Percentiles rank a stretch among this genome's conserved stretches.
These are phyloP conservation scores for Fusarium sp. DNA, from an alignment of 2,329 filamentous ascomycete species.

Conservation along the genomic window DNA sequence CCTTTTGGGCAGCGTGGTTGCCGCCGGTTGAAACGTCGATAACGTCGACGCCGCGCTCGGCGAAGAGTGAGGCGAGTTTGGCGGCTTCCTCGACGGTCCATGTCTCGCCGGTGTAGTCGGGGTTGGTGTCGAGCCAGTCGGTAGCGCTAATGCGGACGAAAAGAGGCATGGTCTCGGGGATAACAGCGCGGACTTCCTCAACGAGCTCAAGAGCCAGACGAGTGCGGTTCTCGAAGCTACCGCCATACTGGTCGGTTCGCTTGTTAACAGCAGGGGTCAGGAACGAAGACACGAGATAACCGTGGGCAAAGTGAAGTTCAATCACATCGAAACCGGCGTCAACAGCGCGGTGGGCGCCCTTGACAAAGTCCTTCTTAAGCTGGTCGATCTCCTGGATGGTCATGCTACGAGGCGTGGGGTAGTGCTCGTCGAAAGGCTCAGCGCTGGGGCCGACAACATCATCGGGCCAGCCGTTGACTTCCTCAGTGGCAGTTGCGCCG, in stretches of 20 bases:
- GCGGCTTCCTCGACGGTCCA: constrained; percentile 79
- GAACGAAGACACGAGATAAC: constrained; percentile 82
- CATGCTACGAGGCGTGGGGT: constrained; percentile 75
- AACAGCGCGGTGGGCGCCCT: constrained; percentile 69
- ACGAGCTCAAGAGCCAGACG: constrained; percentile 78
- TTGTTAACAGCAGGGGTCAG: constrained; percentile 79
- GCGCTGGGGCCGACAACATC: constrained; percentile 64
- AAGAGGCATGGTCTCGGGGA: constrained; percentile 78
- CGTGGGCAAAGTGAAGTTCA: constrained; percentile 84
- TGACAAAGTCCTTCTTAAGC: constrained; percentile 73
- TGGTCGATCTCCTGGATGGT: constrained; percentile 75
- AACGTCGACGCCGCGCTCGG: constrained; percentile 78
- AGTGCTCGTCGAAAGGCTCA: constrained; percentile 70
- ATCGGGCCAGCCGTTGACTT: constrained; percentile 67
- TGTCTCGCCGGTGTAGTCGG: constrained; percentile 67
- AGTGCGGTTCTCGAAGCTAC: constrained; percentile 79
- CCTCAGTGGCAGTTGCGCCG: constrained; percentile 62
- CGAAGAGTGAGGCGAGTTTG: constrained; percentile 74
- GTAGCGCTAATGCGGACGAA: constrained; percentile 82
- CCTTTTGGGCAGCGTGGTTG: constrained; percentile 71
- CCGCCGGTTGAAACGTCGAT: constrained; percentile 81
- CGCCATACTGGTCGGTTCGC: constrained; percentile 78
- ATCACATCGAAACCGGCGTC: constrained; percentile 78
- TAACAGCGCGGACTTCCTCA: constrained; percentile 71
- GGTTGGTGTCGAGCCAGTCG: constrained; percentile 79